phyloP scores from a whole-genome alignment of 805 yeast genomes.

The Wickerhamiella azyma region DNA sequence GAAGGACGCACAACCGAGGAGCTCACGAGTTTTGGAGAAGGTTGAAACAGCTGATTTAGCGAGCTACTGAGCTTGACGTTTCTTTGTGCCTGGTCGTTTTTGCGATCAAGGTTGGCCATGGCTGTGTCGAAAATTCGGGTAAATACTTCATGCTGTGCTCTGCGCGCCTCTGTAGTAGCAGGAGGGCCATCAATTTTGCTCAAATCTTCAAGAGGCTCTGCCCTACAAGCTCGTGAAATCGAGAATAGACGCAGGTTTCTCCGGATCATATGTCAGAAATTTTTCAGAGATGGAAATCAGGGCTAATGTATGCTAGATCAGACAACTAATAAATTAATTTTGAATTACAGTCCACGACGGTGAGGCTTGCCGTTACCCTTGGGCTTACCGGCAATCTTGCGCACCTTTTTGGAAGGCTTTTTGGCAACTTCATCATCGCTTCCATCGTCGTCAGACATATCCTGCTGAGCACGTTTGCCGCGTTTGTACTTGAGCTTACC shows the following conservation, averaged over 20 bases:
- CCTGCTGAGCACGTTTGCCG: slow-evolving; percentile 38
- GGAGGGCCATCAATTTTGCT: background rate
- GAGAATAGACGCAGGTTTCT: background rate
- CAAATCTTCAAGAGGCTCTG: background rate
- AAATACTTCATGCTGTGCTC: slow-evolving; percentile 1
- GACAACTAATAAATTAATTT: background rate
- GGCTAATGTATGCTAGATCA: no score
- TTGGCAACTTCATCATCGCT: slow-evolving; percentile 28
- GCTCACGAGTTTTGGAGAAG: background rate
- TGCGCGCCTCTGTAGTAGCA: background rate
- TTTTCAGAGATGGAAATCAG: no score
- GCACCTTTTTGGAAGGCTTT: background rate
- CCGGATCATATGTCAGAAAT: no score
- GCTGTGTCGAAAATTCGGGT: slow-evolving; percentile 2
- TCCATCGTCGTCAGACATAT: slow-evolving; percentile 39
- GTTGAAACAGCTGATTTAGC: background rate
- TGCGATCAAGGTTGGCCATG: background rate
- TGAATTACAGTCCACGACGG: slow-evolving; percentile 6
- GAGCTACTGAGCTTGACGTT: background rate
- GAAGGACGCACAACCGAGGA: background rate
- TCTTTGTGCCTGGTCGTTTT: background rate
- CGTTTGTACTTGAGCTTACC: slow-evolving; percentile 81
- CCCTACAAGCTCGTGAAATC: background rate
- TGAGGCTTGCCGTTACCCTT: slow-evolving; percentile 4
- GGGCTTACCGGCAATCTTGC: slow-evolving; percentile 3